Percentiles rank a stretch among this genome's conserved stretches.
These are phyloP conservation scores for Ceratocystis variospora DNA, from an alignment of 2,329 filamentous ascomycete genomes.

Conservation along the genomic window DNA sequence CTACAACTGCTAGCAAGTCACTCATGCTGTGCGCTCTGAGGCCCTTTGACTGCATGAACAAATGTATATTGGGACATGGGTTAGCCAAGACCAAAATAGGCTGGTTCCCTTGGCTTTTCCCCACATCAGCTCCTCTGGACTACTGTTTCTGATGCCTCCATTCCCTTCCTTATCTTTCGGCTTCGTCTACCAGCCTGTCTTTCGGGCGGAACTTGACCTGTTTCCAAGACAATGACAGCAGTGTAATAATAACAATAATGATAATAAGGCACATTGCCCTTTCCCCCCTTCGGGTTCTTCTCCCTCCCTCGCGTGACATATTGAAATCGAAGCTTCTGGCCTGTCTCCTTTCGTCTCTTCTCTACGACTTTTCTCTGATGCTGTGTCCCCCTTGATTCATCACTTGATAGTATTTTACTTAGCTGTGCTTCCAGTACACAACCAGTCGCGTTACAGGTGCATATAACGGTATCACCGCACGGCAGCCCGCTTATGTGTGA, in stretches of 20 bases:
- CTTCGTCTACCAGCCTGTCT: not conserved
- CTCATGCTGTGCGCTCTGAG: conserved; percentile 5
- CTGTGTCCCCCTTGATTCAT: not conserved
- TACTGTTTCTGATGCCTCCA: not conserved
- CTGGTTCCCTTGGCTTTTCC: not conserved
- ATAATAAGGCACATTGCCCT: too few relatives aligned
- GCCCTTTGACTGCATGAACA: not conserved
- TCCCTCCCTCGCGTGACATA: not conserved
- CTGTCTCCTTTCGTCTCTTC: not conserved
- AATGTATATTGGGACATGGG: too few relatives aligned
- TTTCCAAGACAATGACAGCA: too few relatives aligned
- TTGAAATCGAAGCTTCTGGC: not conserved
- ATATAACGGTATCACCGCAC: too few relatives aligned
- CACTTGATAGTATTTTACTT: not conserved
- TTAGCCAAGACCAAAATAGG: too few relatives aligned
- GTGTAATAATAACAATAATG: too few relatives aligned
- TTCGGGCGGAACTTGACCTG: too few relatives aligned
- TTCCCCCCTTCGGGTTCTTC: not conserved
- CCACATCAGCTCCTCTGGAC: not conserved
- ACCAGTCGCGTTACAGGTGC: not conserved
- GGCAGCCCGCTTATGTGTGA: too few relatives aligned
- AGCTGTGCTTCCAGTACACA: not conserved
- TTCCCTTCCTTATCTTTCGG: not conserved
- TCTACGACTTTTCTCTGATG: not conserved
- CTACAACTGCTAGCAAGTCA: not conserved